Evolutionary conservation across 441 rosid genomes (phyloP), one percentile per base, ranked within the genome.

Genomic region (Populus hybrid): DNA sequence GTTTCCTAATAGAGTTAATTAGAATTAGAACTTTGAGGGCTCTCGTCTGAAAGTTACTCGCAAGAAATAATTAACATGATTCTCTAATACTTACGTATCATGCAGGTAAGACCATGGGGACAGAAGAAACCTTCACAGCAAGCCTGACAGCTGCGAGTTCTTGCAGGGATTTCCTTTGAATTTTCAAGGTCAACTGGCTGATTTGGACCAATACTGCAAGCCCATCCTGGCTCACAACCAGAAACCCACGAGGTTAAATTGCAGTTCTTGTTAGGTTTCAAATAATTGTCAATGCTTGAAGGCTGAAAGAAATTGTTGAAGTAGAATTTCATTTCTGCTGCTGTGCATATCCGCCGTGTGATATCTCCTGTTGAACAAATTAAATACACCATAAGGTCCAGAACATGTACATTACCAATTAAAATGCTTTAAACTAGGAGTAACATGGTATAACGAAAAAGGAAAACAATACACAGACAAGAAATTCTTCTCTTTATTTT

Each of bases 151-250:
- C 64, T 75, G 35, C 7, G 66, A 79, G 86, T 93, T 82, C 99
- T 87, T 65, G 81, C 75, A 61, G 99, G 99, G 82, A 92, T 85
- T 4, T 76, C 78, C 59, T 0, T 76, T 14, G 93, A 90, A 81
- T 94, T 86, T 77, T 84, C 64, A 12, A 91, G 84, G 78, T 91
- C 93, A 36, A 90, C 87, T 72, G 75, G 81, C 79, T 87, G 86
- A 66, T 78, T 71, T 36, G 23, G 61, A 67, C 83, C 91, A 30
- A 77, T 69, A 80, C 94, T 89, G 86, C 99, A 96, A 59, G 91
- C 92, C 99, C 99, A 96, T 76, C 99, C 98, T 5, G 99, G 98
- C 81, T 96, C 99, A 86, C 99, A 96, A 72, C 99, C 98, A 73
- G 93, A 74, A 77, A 86, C 81, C 99, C 97, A 94, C n/a, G 94